These are phyloP conservation scores for Epichloe coenophiala DNA, from an alignment of 2,329 filamentous ascomycete genomes.

Conservation along the genomic window DNA sequence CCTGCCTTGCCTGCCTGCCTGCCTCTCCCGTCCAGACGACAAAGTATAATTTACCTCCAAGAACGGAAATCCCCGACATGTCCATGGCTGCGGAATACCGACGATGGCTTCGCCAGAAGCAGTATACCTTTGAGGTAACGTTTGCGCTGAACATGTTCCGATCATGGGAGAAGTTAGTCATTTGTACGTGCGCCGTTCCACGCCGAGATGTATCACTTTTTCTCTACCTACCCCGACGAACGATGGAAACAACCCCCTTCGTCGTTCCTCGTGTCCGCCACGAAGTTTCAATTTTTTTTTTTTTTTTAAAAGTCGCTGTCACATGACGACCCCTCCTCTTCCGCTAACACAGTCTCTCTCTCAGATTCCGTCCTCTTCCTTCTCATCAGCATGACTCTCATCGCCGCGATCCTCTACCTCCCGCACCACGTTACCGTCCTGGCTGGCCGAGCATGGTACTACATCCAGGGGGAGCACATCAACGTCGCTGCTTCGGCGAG, in stretches of 20 bases:
- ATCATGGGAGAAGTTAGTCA: slow-evolving; percentile 88
- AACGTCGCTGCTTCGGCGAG: slow-evolving; percentile 26
- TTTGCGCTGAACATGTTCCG: slow-evolving; percentile 97
- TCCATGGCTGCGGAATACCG: slow-evolving; percentile 32
- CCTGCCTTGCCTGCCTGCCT: no score
- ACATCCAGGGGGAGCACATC: slow-evolving; percentile 65
- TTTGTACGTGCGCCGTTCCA: slow-evolving; percentile 56
- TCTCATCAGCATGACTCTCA: slow-evolving; percentile 71
- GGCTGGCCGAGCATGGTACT: slow-evolving; percentile 80
- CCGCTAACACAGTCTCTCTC: not conserved
- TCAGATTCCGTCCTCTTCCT: slow-evolving; percentile 85
- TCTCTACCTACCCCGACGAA: no score
- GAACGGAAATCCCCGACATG: not conserved
- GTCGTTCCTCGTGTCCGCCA: no score
- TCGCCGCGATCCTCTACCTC: slow-evolving; percentile 82
- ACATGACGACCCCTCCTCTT: not conserved
- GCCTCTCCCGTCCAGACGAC: not conserved
- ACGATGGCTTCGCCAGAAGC: slow-evolving; percentile 84
- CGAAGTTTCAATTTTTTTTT: not conserved
- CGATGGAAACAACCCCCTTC: no score
- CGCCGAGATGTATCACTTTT: no score
- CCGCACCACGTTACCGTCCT: slow-evolving; percentile 81
- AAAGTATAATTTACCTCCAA: not conserved
- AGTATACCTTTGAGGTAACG: slow-evolving; percentile 97
- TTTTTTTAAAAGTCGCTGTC: not conserved